phyloP scores from a whole-genome alignment of 768 basidiomycete genomes.

The Boletus reticulatus region DNA sequence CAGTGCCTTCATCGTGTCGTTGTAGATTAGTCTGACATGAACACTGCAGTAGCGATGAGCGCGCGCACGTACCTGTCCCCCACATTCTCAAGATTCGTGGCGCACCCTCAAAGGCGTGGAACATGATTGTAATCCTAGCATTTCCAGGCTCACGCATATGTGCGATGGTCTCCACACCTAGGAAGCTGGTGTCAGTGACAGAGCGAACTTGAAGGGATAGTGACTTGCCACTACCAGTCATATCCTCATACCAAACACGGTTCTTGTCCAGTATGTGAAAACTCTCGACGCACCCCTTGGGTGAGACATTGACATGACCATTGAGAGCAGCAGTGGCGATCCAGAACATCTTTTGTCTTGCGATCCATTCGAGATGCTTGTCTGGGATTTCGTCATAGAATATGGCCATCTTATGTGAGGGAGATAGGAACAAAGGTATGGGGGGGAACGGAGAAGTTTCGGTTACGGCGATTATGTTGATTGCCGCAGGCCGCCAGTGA shows the following conservation, averaged over 20 bases:
- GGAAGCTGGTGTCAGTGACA: not conserved
- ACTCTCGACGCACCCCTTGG: constrained; percentile 58
- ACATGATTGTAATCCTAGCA: constrained; percentile 58
- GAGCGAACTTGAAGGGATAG: not conserved
- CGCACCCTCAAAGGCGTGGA: constrained; percentile 58
- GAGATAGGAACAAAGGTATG: not conserved
- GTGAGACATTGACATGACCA: constrained; percentile 67
- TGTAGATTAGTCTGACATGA: not conserved
- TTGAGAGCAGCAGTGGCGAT: constrained; percentile 66
- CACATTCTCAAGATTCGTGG: constrained; percentile 59
- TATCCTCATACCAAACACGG: constrained; percentile 71
- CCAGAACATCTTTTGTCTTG: constrained; percentile 67
- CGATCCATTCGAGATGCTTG: constrained; percentile 53
- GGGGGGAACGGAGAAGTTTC: not conserved
- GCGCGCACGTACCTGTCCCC: constrained; percentile 45
- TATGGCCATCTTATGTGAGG: constrained; percentile 45
- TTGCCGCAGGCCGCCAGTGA: not conserved
- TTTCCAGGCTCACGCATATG: constrained; percentile 58
- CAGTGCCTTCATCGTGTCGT: constrained; percentile 40
- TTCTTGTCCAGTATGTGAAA: constrained; percentile 57
- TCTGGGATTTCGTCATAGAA: constrained; percentile 56
- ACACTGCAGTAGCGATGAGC: not conserved
- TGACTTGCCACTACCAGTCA: constrained; percentile 62
- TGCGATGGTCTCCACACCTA: constrained; percentile 57
- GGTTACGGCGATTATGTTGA: not conserved